These are phyloP conservation scores for Casuarina glauca DNA, from an alignment of 306 rosid species.

Conservation along the genomic window DNA sequence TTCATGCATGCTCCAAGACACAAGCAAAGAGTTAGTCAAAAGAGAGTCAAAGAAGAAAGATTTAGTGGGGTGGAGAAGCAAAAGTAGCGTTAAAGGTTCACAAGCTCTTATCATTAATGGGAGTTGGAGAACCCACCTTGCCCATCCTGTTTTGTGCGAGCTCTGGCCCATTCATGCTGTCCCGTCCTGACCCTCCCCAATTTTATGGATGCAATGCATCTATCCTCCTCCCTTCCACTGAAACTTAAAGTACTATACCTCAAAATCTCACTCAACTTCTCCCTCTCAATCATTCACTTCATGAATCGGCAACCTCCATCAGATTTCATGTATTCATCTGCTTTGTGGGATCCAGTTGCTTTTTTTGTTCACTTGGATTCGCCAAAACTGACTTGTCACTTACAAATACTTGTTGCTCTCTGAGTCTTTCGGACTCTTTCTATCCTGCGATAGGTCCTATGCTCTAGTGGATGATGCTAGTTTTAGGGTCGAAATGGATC, in stretches of 20 bases:
- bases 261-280: constrained; percentile 20
- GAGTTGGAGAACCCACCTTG: constrained; percentile 60
- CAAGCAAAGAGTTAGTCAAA: constrained; percentile 59
- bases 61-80: constrained; percentile 48
- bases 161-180: constrained; percentile 70
- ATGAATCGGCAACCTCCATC: constrained; percentile 86
- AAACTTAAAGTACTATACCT: constrained; percentile 23
- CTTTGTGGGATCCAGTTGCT: constrained; percentile 49
- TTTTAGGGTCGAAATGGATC: constrained; percentile 21
- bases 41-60: constrained; percentile 60
- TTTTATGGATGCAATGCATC: constrained; percentile 78
- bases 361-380: constrained; percentile 40
- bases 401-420: constrained; percentile 29
- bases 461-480: constrained; percentile 21
- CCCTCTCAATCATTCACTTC: constrained; percentile 63
- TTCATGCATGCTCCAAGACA: constrained; percentile 67
- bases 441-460: not conserved
- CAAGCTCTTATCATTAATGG: constrained; percentile 46
- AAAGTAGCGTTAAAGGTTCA: constrained; percentile 47
- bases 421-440: not conserved
- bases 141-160: constrained; percentile 54
- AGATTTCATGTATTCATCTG: constrained; percentile 53
- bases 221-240: constrained; percentile 33
- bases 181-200: constrained; percentile 43
- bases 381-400: constrained; percentile 32